These are phyloP conservation scores for Yamadazyma aaseri DNA, from an alignment of 1,139 yeast species.

Conservation along the genomic window DNA sequence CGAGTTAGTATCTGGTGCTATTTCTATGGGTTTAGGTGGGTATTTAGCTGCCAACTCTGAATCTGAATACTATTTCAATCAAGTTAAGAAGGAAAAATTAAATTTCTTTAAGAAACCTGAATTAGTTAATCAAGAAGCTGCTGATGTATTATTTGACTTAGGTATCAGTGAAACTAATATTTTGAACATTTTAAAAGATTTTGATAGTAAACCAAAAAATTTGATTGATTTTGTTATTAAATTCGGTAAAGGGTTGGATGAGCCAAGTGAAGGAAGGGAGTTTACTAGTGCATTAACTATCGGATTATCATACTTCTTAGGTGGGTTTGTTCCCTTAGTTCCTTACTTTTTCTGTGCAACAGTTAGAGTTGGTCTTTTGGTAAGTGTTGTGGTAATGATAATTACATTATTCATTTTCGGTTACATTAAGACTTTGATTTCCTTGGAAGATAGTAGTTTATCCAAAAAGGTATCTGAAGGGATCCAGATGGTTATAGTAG, in stretches of 20 bases:
- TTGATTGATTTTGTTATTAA: constrained; percentile 72
- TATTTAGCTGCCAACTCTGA: constrained; percentile 81
- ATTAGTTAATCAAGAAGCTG: constrained; percentile 61
- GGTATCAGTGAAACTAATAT: constrained; percentile 70
- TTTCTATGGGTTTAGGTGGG: constrained; percentile 86
- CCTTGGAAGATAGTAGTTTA: constrained; percentile 69
- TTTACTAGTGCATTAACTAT: constrained; percentile 74
- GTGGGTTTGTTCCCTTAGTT: constrained; percentile 77
- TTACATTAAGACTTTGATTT: constrained; percentile 74
- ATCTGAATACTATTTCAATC: constrained; percentile 65
- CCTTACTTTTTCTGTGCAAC: constrained; percentile 75
- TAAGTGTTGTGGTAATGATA: constrained; percentile 79
- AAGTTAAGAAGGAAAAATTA: constrained; percentile 69
- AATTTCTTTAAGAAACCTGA: constrained; percentile 67
- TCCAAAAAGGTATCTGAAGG: constrained; percentile 73
- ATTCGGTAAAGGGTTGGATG: constrained; percentile 74
- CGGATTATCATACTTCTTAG: constrained; percentile 71
- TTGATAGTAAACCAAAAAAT: constrained; percentile 64
- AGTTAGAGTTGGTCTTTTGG: constrained; percentile 73
- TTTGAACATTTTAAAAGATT: constrained; percentile 62
- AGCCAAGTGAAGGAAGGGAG: constrained; percentile 79
- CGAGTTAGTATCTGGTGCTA: constrained; percentile 78
- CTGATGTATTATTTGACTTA: constrained; percentile 67
- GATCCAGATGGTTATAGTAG: constrained; percentile 85
- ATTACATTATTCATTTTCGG: constrained; percentile 88